These are phyloP conservation scores for Boletus reticulatus DNA, from an alignment of 768 basidiomycete species.

Conservation along the genomic window DNA sequence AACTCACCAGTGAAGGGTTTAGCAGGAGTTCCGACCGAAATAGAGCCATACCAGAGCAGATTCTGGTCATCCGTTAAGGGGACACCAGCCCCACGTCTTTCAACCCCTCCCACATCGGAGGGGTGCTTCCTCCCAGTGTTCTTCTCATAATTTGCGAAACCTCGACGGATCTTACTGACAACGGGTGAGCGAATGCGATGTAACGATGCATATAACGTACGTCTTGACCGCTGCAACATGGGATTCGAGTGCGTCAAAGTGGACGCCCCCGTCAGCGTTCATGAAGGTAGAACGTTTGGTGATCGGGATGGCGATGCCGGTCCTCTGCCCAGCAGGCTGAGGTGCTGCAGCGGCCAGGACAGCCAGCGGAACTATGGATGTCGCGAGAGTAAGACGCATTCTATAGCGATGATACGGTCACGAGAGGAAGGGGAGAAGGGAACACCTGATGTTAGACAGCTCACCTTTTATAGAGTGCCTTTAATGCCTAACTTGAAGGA, in stretches of 20 bases:
- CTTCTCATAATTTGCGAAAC: constrained; percentile 6
- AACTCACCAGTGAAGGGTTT: constrained; percentile 6
- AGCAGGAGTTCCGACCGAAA: constrained; percentile 12
- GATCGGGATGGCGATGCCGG: constrained; percentile 3
- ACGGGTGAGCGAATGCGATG: neutral
- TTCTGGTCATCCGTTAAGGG: neutral
- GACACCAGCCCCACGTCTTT: neutral
- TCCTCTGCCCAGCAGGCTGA: neutral
- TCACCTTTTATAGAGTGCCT: neutral
- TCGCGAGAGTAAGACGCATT: constrained; percentile 9
- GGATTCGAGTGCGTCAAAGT: constrained; percentile 1
- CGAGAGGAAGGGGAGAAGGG: too few relatives aligned
- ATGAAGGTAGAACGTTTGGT: constrained; percentile 3
- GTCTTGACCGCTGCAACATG: constrained; percentile 1
- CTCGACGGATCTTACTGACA: constrained; percentile 5
- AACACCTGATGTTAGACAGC: neutral
- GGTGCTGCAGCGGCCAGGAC: constrained; percentile 9
- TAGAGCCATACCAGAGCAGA: constrained; percentile 9
- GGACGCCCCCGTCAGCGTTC: constrained; percentile 4
- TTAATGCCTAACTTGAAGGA: neutral
- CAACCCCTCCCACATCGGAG: neutral
- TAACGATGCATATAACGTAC: constrained; percentile 1
- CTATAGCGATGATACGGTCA: neutral
- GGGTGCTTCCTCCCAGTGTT: constrained; percentile 8
- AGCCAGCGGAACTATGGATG: constrained; percentile 1